A percentile compares a stretch with the other conserved stretches of the same genome.
Evolutionary conservation across 495 filamentous ascomycete species (phyloP).

Genomic region (Staphylotrichum longicolle): DNA sequence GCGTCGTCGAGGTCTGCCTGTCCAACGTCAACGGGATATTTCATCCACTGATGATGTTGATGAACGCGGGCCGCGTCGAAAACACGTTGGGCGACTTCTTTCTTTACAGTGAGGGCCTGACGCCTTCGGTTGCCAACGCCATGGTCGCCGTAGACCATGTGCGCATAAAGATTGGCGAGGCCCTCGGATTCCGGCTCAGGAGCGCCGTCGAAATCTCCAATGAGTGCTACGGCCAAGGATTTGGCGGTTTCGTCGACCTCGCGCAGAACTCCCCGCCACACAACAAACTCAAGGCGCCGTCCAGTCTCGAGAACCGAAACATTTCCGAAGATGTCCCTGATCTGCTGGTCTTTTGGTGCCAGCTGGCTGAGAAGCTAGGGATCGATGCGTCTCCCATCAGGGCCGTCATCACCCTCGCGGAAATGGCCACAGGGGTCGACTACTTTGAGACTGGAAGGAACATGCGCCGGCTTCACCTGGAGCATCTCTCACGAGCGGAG

Average conservation of each 20-base stretch:
- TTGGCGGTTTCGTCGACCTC: background rate
- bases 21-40: slow-evolving; percentile 10
- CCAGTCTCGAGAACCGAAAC: background rate
- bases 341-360: background rate
- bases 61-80: slow-evolving; percentile 8
- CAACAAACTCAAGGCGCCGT: slow-evolving; percentile 1
- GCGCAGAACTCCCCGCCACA: background rate
- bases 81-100: slow-evolving; percentile 1
- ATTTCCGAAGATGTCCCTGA: slow-evolving; percentile 4
- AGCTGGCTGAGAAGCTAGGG: background rate
- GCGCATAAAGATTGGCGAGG: slow-evolving; percentile 1
- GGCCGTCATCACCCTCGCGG: background rate
- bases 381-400: background rate
- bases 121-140: slow-evolving; percentile 1
- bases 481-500: background rate
- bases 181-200: background rate
- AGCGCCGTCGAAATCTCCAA: slow-evolving; percentile 6
- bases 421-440: background rate
- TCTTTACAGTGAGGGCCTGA: background rate
- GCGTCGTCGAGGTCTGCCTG: slow-evolving; percentile 1
- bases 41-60: slow-evolving; percentile 4
- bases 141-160: slow-evolving; percentile 1
- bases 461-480: background rate
- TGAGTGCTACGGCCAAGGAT: slow-evolving; percentile 2
- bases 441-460: slow-evolving; percentile 1